Evolutionary conservation across 352 stramenopile genomes (phyloP).

Genomic region (Pythium volutum): DNA sequence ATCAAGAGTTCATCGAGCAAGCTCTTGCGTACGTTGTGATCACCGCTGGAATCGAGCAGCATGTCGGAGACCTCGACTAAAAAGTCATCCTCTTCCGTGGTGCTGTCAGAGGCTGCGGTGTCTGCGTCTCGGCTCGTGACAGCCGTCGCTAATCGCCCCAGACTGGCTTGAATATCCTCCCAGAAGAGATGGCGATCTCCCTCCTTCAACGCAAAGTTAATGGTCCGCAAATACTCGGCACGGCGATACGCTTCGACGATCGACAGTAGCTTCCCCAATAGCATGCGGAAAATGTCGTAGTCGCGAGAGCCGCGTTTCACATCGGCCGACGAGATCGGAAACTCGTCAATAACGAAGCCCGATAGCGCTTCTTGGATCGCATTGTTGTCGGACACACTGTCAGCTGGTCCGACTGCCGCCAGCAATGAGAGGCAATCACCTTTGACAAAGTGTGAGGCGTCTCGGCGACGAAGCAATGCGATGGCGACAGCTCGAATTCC

Average conservation of each 20-base stretch:
- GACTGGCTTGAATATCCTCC: slow-evolving; percentile 42
- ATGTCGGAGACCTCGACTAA: slow-evolving; percentile 21
- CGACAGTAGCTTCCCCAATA: slow-evolving; percentile 49
- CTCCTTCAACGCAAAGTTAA: slow-evolving; percentile 69
- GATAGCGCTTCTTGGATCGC: slow-evolving; percentile 34
- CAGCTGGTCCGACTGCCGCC: slow-evolving; percentile 26
- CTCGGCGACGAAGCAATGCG: slow-evolving; percentile 33
- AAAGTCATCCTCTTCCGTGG: slow-evolving; percentile 1
- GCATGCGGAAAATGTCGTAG: slow-evolving; percentile 54
- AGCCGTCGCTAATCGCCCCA: slow-evolving; percentile 34
- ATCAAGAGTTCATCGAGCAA: slow-evolving; percentile 25
- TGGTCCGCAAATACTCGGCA: slow-evolving; percentile 42
- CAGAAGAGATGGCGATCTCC: slow-evolving; percentile 48
- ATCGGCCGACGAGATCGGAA: slow-evolving; percentile 74
- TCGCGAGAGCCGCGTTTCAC: slow-evolving; percentile 57
- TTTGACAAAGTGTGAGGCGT: slow-evolving; percentile 59
- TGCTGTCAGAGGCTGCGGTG: background rate
- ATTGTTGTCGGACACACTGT: slow-evolving; percentile 9
- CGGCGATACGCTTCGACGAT: slow-evolving; percentile 55
- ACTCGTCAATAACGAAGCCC: slow-evolving; percentile 64
- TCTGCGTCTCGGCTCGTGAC: slow-evolving; percentile 3
- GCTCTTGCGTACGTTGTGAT: slow-evolving; percentile 14
- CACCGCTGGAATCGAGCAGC: slow-evolving; percentile 15
- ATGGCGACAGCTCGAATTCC: slow-evolving; percentile 39
- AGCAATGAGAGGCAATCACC: slow-evolving; percentile 49